Conservation (phyloP, 208 protist species). For the Phytomonas sp. region DNA sequence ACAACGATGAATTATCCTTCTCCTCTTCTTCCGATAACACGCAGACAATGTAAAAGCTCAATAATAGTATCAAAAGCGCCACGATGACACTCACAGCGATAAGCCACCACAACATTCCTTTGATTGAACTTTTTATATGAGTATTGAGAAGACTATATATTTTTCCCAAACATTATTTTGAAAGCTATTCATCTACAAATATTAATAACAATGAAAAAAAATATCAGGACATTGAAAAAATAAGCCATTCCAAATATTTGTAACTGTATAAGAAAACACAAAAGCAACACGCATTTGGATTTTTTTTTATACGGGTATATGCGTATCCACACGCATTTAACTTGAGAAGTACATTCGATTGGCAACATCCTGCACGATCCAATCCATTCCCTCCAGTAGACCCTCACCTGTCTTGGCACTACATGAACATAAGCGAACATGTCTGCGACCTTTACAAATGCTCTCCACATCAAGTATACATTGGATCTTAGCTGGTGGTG, state of each 20-base stretch:
- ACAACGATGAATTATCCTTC: conserved; percentile 49
- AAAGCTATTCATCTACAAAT: background rate
- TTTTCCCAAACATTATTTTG: background rate
- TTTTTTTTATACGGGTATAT: background rate
- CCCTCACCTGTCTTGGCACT: conserved; percentile 94
- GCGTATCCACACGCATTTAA: conserved; percentile 13
- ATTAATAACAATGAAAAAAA: conserved; percentile 13
- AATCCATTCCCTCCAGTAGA: conserved; percentile 96
- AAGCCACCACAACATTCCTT: conserved; percentile 33
- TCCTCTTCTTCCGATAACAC: conserved; percentile 53
- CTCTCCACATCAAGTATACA: conserved; percentile 62
- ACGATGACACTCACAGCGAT: conserved; percentile 42
- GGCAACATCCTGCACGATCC: conserved; percentile 97
- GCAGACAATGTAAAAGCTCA: conserved; percentile 42
- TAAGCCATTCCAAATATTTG: background rate
- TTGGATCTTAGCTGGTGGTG: conserved; percentile 60
- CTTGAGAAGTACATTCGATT: conserved; percentile 80
- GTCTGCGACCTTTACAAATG: conserved; percentile 74
- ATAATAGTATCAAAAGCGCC: conserved; percentile 30
- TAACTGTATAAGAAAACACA: conserved; percentile 8
- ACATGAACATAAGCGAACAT: conserved; percentile 94
- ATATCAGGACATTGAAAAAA: background rate
- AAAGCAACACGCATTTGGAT: background rate
- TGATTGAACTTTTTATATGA: background rate
- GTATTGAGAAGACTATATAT: background rate